Conservation (phyloP, 768 basidiomycete genomes). For the Boletus rufocinnamomeus region DNA sequence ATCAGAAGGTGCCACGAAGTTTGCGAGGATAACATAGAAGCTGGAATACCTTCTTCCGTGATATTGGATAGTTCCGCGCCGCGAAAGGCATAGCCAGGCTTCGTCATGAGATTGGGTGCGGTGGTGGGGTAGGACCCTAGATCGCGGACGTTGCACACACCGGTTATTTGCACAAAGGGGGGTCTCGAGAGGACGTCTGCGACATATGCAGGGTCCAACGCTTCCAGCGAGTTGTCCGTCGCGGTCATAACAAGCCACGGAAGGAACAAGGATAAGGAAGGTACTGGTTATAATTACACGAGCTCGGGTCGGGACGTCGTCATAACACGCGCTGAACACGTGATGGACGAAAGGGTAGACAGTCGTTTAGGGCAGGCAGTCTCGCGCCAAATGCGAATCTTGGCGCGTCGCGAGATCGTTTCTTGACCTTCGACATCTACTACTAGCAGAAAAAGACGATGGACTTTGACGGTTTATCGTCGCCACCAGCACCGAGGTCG, state of each 20-base stretch:
- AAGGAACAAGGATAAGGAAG: background rate
- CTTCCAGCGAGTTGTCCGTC: conserved; percentile 46
- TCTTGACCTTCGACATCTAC: conserved; percentile 9
- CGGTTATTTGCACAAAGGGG: conserved; percentile 70
- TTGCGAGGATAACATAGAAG: background rate
- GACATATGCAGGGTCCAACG: conserved; percentile 68
- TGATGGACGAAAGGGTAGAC: background rate
- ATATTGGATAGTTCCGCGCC: conserved; percentile 74
- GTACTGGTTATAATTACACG: background rate
- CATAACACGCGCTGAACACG: conserved; percentile 19
- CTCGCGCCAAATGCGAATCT: conserved; percentile 38
- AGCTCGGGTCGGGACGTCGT: background rate
- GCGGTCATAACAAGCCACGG: conserved; percentile 20
- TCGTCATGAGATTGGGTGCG: conserved; percentile 52
- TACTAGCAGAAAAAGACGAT: conserved; percentile 37
- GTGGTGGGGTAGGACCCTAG: conserved; percentile 62
- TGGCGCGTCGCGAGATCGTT: conserved; percentile 29
- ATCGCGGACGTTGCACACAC: conserved; percentile 76
- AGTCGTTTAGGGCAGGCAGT: conserved; percentile 43
- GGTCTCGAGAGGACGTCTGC: conserved; percentile 61
- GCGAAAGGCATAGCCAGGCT: conserved; percentile 59
- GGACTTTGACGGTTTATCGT: conserved; percentile 60
- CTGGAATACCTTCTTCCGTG: conserved; percentile 60
- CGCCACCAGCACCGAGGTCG: conserved; percentile 53
- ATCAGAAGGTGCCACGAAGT: conserved; percentile 1